phyloP scores from a whole-genome alignment of 352 stramenopile genomes.

The Blastocystis sp. region DNA sequence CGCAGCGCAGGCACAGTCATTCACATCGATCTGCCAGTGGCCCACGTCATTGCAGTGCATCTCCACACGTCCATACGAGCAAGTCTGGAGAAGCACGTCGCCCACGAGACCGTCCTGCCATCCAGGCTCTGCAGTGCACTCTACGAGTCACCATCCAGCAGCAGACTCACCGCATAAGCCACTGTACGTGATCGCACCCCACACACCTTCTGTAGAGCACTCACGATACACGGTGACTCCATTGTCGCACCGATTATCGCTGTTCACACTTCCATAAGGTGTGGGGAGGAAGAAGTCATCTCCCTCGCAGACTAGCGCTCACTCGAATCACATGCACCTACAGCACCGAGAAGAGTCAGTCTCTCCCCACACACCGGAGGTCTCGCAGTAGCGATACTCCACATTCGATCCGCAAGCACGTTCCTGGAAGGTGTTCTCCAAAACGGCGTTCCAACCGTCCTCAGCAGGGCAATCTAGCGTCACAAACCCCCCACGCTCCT shows the following conservation, averaged over 20 bases:
- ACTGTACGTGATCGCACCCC: not conserved
- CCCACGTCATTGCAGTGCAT: slow-evolving; percentile 15
- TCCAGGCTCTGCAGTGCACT: not conserved
- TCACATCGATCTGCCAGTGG: not conserved
- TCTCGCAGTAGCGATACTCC: not conserved
- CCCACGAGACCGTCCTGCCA: slow-evolving; percentile 28
- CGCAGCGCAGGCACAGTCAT: not conserved
- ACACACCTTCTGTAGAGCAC: not conserved
- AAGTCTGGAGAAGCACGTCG: not conserved
- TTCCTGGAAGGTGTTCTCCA: not conserved
- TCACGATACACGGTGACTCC: not conserved
- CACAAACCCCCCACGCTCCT: not conserved
- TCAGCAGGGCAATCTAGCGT: not conserved
- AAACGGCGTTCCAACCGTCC: not conserved
- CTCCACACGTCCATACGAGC: not conserved
- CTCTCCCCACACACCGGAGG: not conserved
- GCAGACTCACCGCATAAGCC: not conserved
- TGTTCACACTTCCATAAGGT: not conserved
- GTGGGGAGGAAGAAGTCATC: not conserved
- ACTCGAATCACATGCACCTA: not conserved
- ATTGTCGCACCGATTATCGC: slow-evolving; percentile 29
- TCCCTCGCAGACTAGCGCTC: not conserved
- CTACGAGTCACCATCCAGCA: not conserved
- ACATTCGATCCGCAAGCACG: not conserved
- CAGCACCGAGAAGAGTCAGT: not conserved